Conservation (phyloP, 2,329 filamentous ascomycete species). For the Chaetomium sp. region DNA sequence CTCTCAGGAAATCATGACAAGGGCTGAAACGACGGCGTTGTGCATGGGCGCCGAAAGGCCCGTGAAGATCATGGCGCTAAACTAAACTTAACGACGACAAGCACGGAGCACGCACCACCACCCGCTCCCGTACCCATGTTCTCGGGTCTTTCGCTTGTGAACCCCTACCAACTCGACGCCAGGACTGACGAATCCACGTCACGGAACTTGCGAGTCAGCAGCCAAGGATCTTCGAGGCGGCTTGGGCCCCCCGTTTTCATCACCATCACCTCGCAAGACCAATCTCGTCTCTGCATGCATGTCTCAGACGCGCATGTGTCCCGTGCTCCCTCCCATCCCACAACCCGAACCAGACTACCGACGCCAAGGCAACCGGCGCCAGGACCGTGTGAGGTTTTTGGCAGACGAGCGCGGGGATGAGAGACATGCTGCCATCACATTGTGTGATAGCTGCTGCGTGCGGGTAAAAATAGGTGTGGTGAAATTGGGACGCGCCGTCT, state of each 20-base stretch:
- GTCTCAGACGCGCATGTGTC: constrained; percentile 22
- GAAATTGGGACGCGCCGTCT: not conserved
- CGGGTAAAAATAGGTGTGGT: constrained; percentile 1
- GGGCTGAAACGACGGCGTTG: constrained; percentile 34
- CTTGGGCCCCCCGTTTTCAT: not conserved
- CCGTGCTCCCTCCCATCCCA: not conserved
- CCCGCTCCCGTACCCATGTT: constrained; percentile 22
- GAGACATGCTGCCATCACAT: not conserved
- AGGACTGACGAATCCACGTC: not conserved
- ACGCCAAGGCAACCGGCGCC: not conserved
- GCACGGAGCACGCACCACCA: constrained; percentile 10
- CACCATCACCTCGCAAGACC: not conserved
- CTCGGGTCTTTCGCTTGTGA: constrained; percentile 19
- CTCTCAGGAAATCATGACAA: constrained; percentile 18
- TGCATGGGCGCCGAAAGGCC: constrained; percentile 30
- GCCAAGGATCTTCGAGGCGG: not conserved
- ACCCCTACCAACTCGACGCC: not conserved
- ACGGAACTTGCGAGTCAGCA: constrained; percentile 10
- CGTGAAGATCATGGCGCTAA: constrained; percentile 32
- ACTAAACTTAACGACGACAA: constrained; percentile 1
- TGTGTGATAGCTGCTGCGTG: constrained; percentile 12
- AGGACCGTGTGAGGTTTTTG: not conserved
- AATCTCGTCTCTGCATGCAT: constrained; percentile 25
- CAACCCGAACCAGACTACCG: not conserved
- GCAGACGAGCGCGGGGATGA: not conserved